Conservation (phyloP, 768 basidiomycete genomes). For the Termitomyces sp. region DNA sequence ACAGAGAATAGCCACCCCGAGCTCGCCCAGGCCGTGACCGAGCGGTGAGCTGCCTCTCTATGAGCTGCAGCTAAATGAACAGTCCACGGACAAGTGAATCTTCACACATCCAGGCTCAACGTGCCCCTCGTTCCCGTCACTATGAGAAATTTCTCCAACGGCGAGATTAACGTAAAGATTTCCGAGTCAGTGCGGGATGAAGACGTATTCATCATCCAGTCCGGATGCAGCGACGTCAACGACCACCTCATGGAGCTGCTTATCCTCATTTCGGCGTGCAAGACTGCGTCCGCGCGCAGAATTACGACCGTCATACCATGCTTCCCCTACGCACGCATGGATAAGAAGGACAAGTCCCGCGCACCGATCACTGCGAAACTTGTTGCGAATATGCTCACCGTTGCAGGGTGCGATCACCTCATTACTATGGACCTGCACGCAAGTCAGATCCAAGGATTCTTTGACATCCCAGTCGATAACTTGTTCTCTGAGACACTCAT, state of each 20-base stretch:
- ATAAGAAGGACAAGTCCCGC: slow-evolving; percentile 96
- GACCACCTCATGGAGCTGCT: slow-evolving; percentile 98
- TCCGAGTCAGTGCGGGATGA: slow-evolving; percentile 94
- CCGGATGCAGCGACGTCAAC: slow-evolving; percentile 85
- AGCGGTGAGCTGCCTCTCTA: slow-evolving; percentile 82
- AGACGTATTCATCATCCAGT: slow-evolving; percentile 98
- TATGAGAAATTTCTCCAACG: slow-evolving; percentile 90
- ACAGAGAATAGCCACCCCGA: slow-evolving; percentile 97
- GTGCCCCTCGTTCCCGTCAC: slow-evolving; percentile 82
- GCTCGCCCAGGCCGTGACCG: slow-evolving; percentile 92
- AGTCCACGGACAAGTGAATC: slow-evolving; percentile 50
- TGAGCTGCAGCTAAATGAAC: slow-evolving; percentile 34
- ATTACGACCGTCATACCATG: slow-evolving; percentile 98
- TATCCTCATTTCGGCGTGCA: slow-evolving; percentile 97
- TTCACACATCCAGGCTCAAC: slow-evolving; percentile 67
- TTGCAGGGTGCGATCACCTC: slow-evolving; percentile 97
- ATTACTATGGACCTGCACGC: slow-evolving; percentile 99
- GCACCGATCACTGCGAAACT: slow-evolving; percentile 98
- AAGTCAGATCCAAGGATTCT: slow-evolving; percentile 98
- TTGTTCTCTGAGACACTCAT: slow-evolving; percentile 95
- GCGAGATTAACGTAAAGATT: slow-evolving; percentile 94
- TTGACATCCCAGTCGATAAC: slow-evolving; percentile 98
- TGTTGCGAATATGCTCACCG: slow-evolving; percentile 95
- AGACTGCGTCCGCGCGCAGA: slow-evolving; percentile 90
- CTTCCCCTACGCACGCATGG: slow-evolving; percentile 95